Evolutionary conservation across 257 asterid species (phyloP).

Genomic region (Scutellaria minor): DNA sequence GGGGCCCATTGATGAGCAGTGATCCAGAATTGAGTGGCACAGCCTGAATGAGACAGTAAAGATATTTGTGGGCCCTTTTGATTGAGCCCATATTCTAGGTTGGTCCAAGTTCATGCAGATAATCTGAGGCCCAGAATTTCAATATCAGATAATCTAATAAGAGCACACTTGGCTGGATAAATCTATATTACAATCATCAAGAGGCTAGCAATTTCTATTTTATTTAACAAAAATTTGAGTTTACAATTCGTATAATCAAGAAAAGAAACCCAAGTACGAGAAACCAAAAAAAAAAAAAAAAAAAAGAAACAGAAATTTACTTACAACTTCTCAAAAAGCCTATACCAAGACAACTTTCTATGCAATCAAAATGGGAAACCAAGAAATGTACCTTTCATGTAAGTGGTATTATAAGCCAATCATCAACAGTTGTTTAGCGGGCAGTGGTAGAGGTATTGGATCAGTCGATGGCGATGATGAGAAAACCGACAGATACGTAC

Average conservation of each 20-base stretch:
- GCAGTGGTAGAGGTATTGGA: conserved; percentile 17
- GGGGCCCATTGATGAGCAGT: no score
- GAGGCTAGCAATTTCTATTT: not conserved
- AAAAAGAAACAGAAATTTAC: conserved; percentile 6
- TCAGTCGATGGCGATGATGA: conserved; percentile 84
- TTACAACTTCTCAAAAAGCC: conserved; percentile 12
- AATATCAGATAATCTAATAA: no score
- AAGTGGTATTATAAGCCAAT: not conserved
- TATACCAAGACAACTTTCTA: conserved; percentile 21
- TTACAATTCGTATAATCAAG: not conserved
- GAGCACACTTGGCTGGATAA: no score
- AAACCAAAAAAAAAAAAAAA: not conserved
- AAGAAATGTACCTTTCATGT: conserved; percentile 1
- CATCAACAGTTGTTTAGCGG: conserved; percentile 15
- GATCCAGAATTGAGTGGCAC: no score
- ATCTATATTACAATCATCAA: no score
- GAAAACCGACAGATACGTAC: conserved; percentile 90
- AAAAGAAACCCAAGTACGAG: no score
- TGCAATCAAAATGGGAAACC: conserved; percentile 28
- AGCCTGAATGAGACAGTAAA: no score
- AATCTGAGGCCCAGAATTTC: no score
- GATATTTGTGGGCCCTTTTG: no score
- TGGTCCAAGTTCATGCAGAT: no score
- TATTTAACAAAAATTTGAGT: not conserved
- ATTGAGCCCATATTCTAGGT: no score